Conservation (phyloP, 768 basidiomycete species). For the Mycena rebaudengoi region DNA sequence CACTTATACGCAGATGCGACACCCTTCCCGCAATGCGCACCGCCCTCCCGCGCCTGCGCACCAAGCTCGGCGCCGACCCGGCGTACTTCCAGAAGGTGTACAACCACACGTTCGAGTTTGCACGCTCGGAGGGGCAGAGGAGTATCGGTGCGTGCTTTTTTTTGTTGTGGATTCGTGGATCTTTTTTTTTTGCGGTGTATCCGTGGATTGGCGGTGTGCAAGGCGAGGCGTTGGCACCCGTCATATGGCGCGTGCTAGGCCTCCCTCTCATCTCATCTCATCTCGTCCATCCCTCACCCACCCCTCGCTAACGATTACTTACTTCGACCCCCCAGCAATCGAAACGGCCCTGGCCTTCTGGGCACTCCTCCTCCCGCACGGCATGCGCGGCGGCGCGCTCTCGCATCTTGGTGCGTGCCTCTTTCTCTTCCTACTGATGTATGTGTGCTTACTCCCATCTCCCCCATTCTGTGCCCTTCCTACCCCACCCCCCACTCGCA, state of each 20-base stretch:
- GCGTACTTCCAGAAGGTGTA: constrained; percentile 83
- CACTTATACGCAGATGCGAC: constrained; percentile 60
- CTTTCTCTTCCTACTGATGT: neutral
- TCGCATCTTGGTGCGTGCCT: constrained; percentile 41
- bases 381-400: constrained; percentile 72
- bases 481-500: too few species aligned
- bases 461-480: too few species aligned
- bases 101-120: constrained; percentile 83
- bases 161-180: neutral
- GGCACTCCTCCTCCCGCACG: constrained; percentile 78
- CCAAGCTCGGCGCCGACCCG: constrained; percentile 68
- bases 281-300: neutral
- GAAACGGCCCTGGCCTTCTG: constrained; percentile 84
- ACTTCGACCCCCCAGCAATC: constrained; percentile 48
- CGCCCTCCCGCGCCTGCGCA: constrained; percentile 61
- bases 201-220: too few species aligned
- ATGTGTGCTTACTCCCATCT: too few species aligned
- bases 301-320: neutral
- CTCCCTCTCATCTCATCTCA: neutral
- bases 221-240: too few species aligned
- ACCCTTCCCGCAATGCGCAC: constrained; percentile 67
- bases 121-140: constrained; percentile 77
- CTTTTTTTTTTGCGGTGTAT: neutral
- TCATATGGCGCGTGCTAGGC: too few species aligned
- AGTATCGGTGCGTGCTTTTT: constrained; percentile 53